A percentile compares a stretch with the other conserved stretches of the same genome.
phyloP scores from a whole-genome alignment of 1,139 yeast genomes.

The Yamadazyma mexicana region DNA sequence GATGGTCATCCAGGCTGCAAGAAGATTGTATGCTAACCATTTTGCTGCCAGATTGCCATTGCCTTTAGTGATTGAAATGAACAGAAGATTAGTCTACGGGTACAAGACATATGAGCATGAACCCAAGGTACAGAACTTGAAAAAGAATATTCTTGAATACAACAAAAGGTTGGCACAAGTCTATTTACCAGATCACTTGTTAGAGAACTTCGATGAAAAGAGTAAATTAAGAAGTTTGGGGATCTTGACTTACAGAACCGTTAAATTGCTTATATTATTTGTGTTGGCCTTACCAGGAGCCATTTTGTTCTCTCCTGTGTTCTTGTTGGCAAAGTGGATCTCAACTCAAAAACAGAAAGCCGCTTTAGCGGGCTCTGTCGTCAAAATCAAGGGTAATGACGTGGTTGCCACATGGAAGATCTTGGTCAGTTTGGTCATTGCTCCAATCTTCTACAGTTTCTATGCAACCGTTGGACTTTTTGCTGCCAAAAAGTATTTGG shows the following conservation, averaged over 20 bases:
- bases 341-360: constrained; percentile 70
- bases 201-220: constrained; percentile 58
- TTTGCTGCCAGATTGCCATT: constrained; percentile 69
- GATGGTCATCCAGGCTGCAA: constrained; percentile 90
- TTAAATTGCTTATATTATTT: constrained; percentile 55
- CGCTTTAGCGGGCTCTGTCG: constrained; percentile 87
- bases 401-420: constrained; percentile 97
- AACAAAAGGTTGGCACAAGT: constrained; percentile 65
- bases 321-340: constrained; percentile 70
- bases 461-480: constrained; percentile 72
- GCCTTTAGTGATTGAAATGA: constrained; percentile 85
- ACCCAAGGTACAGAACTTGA: constrained; percentile 63
- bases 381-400: constrained; percentile 87
- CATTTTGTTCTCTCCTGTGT: constrained; percentile 82
- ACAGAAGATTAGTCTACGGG: constrained; percentile 79
- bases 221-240: constrained; percentile 42
- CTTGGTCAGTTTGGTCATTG: constrained; percentile 81
- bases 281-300: constrained; percentile 81
- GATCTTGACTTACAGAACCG: constrained; percentile 52
- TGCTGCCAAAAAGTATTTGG: constrained; percentile 29
- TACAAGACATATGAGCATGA: constrained; percentile 73
- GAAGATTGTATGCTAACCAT: constrained; percentile 83
- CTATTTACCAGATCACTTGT: constrained; percentile 88
- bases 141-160: constrained; percentile 62
- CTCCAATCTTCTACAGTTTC: constrained; percentile 79